Evolutionary conservation across 768 basidiomycete species (phyloP).

Genomic region (Glaciozyma martinii): DNA sequence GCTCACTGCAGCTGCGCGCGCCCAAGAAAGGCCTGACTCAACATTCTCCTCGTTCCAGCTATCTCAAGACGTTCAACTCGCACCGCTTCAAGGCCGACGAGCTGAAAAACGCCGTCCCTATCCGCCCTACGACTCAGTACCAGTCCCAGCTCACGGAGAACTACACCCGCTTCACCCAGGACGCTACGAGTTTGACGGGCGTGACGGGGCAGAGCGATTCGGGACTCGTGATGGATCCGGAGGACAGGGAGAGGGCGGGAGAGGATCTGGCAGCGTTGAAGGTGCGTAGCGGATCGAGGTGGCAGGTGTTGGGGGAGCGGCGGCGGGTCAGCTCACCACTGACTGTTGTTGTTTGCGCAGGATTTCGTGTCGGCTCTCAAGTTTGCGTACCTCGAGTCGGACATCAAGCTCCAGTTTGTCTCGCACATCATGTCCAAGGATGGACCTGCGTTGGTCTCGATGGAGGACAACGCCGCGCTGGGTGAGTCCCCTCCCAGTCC

Average conservation of each 20-base stretch:
- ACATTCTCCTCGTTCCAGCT: conserved; percentile 1
- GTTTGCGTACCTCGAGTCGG: conserved; percentile 31
- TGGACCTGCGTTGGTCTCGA: background rate
- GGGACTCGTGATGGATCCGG: conserved; percentile 14
- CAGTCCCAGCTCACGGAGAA: conserved; percentile 11
- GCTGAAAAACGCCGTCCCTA: background rate
- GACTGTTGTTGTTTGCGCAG: conserved; percentile 12
- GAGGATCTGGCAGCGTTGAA: conserved; percentile 29
- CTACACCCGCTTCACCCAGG: conserved; percentile 19
- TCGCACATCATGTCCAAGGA: conserved; percentile 13
- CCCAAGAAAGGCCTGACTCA: background rate
- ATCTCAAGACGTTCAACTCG: conserved; percentile 3
- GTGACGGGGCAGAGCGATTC: conserved; percentile 14
- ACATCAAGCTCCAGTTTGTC: conserved; percentile 21
- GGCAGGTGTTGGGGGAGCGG: too few relatives aligned
- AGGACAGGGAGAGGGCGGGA: conserved; percentile 4
- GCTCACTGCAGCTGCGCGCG: background rate
- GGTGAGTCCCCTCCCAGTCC: background rate
- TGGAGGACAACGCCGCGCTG: conserved; percentile 12
- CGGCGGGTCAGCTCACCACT: too few relatives aligned
- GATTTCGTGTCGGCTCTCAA: conserved; percentile 27
- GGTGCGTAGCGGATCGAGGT: background rate
- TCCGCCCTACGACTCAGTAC: background rate
- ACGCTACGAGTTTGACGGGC: conserved; percentile 6
- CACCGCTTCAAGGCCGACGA: conserved; percentile 8